A percentile compares a stretch with the other conserved stretches of the same genome.
These are phyloP conservation scores for Penicillium mononematosum DNA, from an alignment of 495 filamentous ascomycete genomes.

Conservation along the genomic window DNA sequence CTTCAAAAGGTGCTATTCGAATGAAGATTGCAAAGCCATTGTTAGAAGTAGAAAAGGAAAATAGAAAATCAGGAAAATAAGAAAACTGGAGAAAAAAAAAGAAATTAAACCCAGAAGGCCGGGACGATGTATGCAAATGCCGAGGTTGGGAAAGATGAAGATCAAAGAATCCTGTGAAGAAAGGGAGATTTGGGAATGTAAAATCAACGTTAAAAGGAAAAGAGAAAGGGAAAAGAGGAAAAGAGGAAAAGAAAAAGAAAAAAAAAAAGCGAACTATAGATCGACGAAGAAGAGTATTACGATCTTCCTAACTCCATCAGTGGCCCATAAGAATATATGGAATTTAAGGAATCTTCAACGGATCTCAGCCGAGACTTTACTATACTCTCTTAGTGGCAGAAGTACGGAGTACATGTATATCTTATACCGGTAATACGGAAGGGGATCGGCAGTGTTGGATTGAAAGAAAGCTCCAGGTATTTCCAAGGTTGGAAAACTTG, in stretches of 20 bases:
- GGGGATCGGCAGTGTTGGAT: conserved; percentile 33
- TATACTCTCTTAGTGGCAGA: neutral
- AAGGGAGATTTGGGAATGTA: conserved; percentile 6
- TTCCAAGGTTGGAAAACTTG: no score
- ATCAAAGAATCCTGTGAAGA: conserved; percentile 25
- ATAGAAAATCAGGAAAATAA: neutral
- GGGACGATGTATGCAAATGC: conserved; percentile 22
- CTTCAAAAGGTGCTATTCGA: neutral
- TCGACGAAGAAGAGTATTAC: conserved; percentile 27
- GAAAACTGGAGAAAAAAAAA: neutral
- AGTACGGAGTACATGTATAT: neutral
- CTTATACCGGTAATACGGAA: conserved; percentile 24
- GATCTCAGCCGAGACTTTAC: conserved; percentile 10
- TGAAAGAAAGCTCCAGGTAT: no score
- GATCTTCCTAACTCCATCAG: conserved; percentile 32
- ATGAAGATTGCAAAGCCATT: conserved; percentile 9
- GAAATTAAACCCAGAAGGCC: conserved; percentile 2
- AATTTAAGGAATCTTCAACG: conserved; percentile 38
- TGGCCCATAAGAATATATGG: conserved; percentile 28
- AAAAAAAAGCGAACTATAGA: conserved; percentile 25
- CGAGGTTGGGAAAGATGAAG: conserved; percentile 27
- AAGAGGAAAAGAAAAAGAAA: conserved; percentile 25
- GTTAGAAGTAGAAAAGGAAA: neutral
- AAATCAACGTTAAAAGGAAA: neutral
- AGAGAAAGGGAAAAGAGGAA: conserved; percentile 4